These are phyloP conservation scores for Porogramme epimiltina DNA, from an alignment of 1,284 basidiomycete genomes.

Conservation along the genomic window DNA sequence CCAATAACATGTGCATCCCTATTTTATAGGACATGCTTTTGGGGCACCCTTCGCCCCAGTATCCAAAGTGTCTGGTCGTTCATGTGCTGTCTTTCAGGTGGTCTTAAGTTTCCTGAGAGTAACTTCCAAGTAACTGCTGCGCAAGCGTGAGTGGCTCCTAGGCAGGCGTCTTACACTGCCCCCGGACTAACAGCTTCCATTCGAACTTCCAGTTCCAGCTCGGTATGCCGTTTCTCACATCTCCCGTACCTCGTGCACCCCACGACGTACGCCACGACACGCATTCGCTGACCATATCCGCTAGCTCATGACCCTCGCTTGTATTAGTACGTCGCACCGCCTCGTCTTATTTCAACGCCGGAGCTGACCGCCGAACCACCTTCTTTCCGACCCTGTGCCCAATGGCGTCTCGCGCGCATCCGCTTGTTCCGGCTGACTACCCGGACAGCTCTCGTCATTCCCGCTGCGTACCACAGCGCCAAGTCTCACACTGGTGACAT, in stretches of 20 bases:
- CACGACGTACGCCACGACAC: not conserved
- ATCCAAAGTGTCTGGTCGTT: conserved; percentile 3
- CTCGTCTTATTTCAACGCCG: conserved; percentile 4
- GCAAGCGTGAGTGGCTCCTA: conserved; percentile 64
- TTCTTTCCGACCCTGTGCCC: not conserved
- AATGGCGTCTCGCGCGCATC: not conserved
- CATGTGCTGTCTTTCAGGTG: conserved; percentile 43
- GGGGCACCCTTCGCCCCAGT: no score
- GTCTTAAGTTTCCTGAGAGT: conserved; percentile 67
- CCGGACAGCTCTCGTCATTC: conserved; percentile 79
- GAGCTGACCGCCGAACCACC: conserved; percentile 5
- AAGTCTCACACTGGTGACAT: conserved; percentile 27
- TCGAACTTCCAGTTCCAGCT: conserved; percentile 50
- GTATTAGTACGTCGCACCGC: conserved; percentile 65
- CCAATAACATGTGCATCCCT: not conserved
- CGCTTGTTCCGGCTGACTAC: not conserved
- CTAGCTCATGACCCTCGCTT: conserved; percentile 86
- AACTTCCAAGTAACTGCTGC: conserved; percentile 83
- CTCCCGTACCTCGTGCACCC: not conserved
- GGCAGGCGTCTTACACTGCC: conserved; percentile 17
- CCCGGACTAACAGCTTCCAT: conserved; percentile 14
- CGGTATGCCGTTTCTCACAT: conserved; percentile 43
- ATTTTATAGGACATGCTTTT: not conserved
- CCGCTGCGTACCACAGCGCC: conserved; percentile 82
- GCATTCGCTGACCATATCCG: conserved; percentile 11